A percentile compares a stretch with the other conserved stretches of the same genome.
These are phyloP conservation scores for Cytospora chrysosperma DNA, from an alignment of 2,329 filamentous ascomycete genomes.

Conservation along the genomic window DNA sequence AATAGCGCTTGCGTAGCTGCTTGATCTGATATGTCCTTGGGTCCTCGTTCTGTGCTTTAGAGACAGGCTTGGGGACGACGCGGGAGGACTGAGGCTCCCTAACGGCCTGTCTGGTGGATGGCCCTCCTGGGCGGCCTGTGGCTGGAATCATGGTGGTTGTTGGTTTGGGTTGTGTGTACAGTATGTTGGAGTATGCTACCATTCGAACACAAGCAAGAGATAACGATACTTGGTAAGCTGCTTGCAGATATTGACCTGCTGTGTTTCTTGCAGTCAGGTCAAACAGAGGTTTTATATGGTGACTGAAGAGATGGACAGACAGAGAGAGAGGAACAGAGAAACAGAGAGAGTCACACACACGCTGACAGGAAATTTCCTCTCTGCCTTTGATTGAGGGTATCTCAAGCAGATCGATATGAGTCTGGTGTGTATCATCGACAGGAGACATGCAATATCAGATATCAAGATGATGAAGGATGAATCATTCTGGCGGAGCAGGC, in stretches of 20 bases:
- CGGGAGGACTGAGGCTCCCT: conserved; percentile 43
- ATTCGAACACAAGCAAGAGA: background rate
- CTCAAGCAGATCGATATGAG: background rate
- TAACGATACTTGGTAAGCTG: background rate
- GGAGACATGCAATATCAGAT: too few species aligned
- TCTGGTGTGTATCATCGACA: background rate
- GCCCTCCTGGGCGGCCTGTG: background rate
- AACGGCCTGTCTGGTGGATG: conserved; percentile 43
- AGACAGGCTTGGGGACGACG: conserved; percentile 64
- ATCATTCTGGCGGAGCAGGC: conserved; percentile 8
- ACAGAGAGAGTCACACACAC: background rate
- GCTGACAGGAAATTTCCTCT: background rate
- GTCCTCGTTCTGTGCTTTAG: conserved; percentile 62
- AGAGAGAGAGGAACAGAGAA: too few species aligned
- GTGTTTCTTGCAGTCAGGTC: too few species aligned
- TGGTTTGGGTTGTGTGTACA: background rate
- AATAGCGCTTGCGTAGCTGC: conserved; percentile 69
- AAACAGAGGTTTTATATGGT: too few species aligned
- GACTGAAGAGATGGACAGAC: too few species aligned
- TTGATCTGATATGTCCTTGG: conserved; percentile 72
- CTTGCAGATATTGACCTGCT: background rate
- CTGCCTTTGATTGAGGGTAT: background rate
- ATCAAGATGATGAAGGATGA: conserved; percentile 16
- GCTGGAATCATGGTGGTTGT: conserved; percentile 18
- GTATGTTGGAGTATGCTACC: background rate